Evolutionary conservation across 2,329 filamentous ascomycete genomes (phyloP).

Genomic region (Pseudogymnoascus sp.): DNA sequence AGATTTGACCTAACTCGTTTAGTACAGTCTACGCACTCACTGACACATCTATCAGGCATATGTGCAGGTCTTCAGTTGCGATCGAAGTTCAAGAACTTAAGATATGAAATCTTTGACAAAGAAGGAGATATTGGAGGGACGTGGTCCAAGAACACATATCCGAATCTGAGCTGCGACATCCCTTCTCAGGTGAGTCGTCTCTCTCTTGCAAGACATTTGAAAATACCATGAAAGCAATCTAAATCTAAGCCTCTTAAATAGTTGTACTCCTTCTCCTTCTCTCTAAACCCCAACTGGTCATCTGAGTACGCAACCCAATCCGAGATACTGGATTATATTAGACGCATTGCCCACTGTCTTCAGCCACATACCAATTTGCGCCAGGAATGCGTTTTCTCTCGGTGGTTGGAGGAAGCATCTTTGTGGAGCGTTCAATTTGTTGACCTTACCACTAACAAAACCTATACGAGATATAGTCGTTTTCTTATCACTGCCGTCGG

Average conservation of each 20-base stretch:
- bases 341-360: conserved; percentile 28
- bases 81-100: not conserved
- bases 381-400: conserved; percentile 19
- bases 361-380: conserved; percentile 22
- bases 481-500: not conserved
- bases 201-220: conserved; percentile 26
- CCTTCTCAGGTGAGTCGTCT: conserved; percentile 24
- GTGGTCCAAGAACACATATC: conserved; percentile 25
- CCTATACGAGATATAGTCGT: not conserved
- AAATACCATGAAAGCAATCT: conserved; percentile 17
- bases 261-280: not conserved
- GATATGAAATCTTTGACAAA: conserved; percentile 25
- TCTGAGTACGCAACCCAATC: conserved; percentile 28
- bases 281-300: not conserved
- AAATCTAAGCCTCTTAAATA: not conserved
- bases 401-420: conserved; percentile 18
- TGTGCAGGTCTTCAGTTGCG: not conserved
- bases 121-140: conserved; percentile 20
- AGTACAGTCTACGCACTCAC: not conserved
- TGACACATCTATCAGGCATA: not conserved
- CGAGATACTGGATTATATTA: conserved; percentile 31
- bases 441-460: not conserved
- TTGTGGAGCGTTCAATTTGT: conserved; percentile 26
- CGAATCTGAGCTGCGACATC: conserved; percentile 22
- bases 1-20: not conserved